phyloP scores from a whole-genome alignment of 2,329 filamentous ascomycete genomes.

The Pseudogymnoascus sp. region DNA sequence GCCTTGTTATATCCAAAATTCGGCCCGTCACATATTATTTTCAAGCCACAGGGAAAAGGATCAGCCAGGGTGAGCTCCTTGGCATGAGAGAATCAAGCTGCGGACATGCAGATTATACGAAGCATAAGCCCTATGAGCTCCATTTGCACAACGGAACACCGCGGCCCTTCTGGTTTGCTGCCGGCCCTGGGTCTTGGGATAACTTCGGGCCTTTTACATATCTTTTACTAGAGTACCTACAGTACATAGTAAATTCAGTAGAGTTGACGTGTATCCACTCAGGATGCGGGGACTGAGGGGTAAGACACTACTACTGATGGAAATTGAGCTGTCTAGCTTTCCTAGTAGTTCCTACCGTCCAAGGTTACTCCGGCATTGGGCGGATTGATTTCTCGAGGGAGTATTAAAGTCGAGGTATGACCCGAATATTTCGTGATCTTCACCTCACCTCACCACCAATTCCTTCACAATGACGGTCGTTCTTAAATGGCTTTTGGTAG shows the following conservation, averaged over 20 bases:
- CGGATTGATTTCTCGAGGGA: background rate
- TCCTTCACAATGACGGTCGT: constrained; percentile 16
- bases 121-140: background rate
- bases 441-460: background rate
- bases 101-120: background rate
- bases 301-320: background rate
- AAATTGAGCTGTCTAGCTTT: background rate
- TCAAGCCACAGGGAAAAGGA: background rate
- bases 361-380: background rate
- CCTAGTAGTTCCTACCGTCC: background rate
- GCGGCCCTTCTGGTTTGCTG: background rate
- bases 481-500: constrained; percentile 15
- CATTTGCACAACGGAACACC: background rate
- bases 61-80: background rate
- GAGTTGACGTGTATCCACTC: constrained; percentile 6
- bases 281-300: background rate
- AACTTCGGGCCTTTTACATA: background rate
- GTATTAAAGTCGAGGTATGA: constrained; percentile 3
- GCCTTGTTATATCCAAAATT: background rate
- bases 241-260: background rate
- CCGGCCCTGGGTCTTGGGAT: background rate
- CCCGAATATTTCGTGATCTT: background rate
- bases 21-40: constrained; percentile 22
- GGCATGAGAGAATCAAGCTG: background rate
- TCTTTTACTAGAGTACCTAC: background rate